Percentiles rank a stretch among this genome's conserved stretches.
These are phyloP conservation scores for Rhizopogon salebrosus DNA, from an alignment of 768 basidiomycete genomes.

Conservation along the genomic window DNA sequence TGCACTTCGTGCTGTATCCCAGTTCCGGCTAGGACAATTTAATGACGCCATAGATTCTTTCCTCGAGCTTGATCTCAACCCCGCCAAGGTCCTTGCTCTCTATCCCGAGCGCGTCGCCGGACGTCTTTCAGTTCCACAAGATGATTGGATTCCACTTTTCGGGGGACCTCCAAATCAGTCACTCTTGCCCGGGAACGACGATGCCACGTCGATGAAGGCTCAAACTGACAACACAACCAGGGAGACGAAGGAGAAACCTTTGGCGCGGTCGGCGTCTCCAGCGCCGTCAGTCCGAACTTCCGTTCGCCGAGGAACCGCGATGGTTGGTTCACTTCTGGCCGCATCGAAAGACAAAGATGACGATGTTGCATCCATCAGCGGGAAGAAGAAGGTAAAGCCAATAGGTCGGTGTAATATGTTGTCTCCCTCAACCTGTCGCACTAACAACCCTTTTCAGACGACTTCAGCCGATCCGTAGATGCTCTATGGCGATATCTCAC, in stretches of 20 bases:
- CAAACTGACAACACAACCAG: slow-evolving; percentile 20
- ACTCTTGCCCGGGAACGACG: slow-evolving; percentile 17
- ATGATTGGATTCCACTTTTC: slow-evolving; percentile 77
- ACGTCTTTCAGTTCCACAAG: slow-evolving; percentile 60
- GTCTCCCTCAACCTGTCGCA: background rate
- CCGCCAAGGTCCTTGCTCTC: slow-evolving; percentile 87
- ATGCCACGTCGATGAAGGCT: slow-evolving; percentile 19
- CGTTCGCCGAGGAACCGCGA: slow-evolving; percentile 40
- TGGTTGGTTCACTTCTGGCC: slow-evolving; percentile 44
- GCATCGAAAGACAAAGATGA: slow-evolving; percentile 48
- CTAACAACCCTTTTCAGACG: slow-evolving; percentile 38
- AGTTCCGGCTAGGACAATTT: slow-evolving; percentile 65
- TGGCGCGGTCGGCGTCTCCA: slow-evolving; percentile 28
- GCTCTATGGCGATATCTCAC: slow-evolving; percentile 83
- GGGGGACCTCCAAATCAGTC: slow-evolving; percentile 55
- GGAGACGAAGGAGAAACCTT: slow-evolving; percentile 24
- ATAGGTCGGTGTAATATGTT: slow-evolving; percentile 24
- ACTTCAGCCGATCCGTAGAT: slow-evolving; percentile 72
- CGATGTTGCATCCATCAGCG: slow-evolving; percentile 49
- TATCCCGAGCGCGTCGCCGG: slow-evolving; percentile 83
- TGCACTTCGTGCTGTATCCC: slow-evolving; percentile 71
- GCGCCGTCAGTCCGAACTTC: slow-evolving; percentile 39
- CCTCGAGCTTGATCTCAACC: slow-evolving; percentile 84
- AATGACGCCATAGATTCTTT: slow-evolving; percentile 83
- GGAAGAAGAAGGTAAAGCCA: slow-evolving; percentile 28